Percentiles rank a stretch among this genome's conserved stretches.
Evolutionary conservation across 2,329 filamentous ascomycete species (phyloP).

Genomic region (Aspergillus caelatus): DNA sequence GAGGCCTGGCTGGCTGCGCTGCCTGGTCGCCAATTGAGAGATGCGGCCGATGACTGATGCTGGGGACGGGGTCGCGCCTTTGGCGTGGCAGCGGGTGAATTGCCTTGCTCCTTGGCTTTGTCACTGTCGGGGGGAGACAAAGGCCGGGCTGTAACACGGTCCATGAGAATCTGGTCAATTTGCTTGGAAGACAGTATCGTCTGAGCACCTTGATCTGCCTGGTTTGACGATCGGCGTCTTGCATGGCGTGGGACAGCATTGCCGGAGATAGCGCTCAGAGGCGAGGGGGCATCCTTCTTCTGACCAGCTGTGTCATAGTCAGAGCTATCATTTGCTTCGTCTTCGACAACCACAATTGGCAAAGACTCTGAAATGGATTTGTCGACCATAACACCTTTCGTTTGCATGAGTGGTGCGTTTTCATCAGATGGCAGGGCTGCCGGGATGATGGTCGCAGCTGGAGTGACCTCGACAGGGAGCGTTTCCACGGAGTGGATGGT

Average conservation of each 20-base stretch:
- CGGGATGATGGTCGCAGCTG: conserved; percentile 25
- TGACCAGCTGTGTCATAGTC: conserved; percentile 38
- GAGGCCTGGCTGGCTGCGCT: conserved; percentile 71
- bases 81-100: conserved; percentile 42
- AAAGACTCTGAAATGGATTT: conserved; percentile 29
- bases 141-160: conserved; percentile 47
- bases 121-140: conserved; percentile 38
- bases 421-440: conserved; percentile 26
- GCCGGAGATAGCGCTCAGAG: conserved; percentile 64
- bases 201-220: conserved; percentile 74
- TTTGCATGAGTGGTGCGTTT: conserved; percentile 24
- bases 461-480: conserved; percentile 45
- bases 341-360: conserved; percentile 62
- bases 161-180: conserved; percentile 74
- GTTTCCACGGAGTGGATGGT: conserved; percentile 49
- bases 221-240: conserved; percentile 42
- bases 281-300: conserved; percentile 45
- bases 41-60: conserved; percentile 35
- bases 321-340: conserved; percentile 62
- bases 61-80: conserved; percentile 35
- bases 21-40: conserved; percentile 60
- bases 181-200: conserved; percentile 80
- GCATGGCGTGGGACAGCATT: conserved; percentile 50
- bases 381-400: conserved; percentile 22
- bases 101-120: conserved; percentile 30